Conservation (phyloP, 441 rosid species). For the Populus hybrid region DNA sequence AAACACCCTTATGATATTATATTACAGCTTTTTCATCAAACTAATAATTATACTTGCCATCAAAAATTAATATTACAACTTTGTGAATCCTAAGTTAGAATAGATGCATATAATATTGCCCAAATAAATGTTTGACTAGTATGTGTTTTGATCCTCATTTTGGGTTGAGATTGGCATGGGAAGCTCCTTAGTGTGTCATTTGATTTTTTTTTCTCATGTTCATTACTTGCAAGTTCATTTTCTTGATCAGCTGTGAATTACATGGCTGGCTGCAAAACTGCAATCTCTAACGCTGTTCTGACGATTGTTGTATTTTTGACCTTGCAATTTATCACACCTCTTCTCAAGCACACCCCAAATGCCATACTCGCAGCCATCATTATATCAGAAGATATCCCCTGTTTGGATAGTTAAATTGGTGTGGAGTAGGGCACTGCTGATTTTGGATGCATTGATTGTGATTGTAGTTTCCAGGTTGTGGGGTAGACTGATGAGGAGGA, state of each 20-base stretch:
- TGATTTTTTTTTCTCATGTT: neutral
- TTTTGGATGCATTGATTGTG: no score
- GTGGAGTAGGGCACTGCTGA: no score
- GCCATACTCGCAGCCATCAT: conserved; percentile 87
- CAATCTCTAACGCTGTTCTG: conserved; percentile 81
- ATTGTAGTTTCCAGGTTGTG: no score
- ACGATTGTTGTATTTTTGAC: conserved; percentile 73
- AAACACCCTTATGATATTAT: no score
- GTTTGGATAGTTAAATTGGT: no score
- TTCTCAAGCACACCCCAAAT: conserved; percentile 89
- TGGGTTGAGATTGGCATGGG: neutral
- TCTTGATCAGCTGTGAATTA: conserved; percentile 93
- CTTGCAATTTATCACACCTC: conserved; percentile 75
- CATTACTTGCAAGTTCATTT: conserved; percentile 58
- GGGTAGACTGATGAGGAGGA: no score
- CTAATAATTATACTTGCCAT: no score
- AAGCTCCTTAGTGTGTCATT: neutral
- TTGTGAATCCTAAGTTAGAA: no score
- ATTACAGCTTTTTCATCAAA: no score
- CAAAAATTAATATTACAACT: no score
- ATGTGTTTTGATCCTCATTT: neutral
- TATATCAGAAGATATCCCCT: conserved; percentile 50
- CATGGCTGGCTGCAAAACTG: conserved; percentile 93
- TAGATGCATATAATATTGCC: no score
- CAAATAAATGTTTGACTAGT: neutral